Conservation (phyloP, 2,329 filamentous ascomycete genomes). For the Phialophora macrospora region DNA sequence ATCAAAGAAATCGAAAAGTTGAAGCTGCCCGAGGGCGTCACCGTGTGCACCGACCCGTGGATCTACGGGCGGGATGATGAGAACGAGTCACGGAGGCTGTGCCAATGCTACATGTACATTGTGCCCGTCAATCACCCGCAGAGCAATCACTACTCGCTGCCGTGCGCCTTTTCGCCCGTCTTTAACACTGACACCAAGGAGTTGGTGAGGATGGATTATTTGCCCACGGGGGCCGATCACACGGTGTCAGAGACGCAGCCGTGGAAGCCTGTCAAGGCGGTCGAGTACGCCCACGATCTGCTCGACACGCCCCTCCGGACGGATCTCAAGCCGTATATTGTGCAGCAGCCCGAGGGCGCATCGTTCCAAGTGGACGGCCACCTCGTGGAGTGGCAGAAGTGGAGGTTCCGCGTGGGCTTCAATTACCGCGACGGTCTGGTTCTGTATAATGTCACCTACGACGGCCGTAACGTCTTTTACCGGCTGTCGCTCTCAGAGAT, state of each 20-base stretch:
- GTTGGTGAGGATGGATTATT: not conserved
- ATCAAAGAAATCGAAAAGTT: slow-evolving; percentile 1
- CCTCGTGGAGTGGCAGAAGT: slow-evolving; percentile 51
- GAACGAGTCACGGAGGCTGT: not conserved
- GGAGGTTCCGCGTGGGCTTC: slow-evolving; percentile 51
- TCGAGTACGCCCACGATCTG: slow-evolving; percentile 2
- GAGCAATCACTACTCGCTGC: slow-evolving; percentile 4
- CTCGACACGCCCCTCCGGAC: not conserved
- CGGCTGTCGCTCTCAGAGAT: slow-evolving; percentile 51
- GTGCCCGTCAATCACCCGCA: not conserved
- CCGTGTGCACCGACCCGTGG: slow-evolving; percentile 5
- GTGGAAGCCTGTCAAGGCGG: not conserved
- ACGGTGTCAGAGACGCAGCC: not conserved
- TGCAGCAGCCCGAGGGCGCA: slow-evolving; percentile 46
- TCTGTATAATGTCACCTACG: slow-evolving; percentile 50
- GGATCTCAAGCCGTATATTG: slow-evolving; percentile 43
- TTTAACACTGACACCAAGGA: slow-evolving; percentile 9
- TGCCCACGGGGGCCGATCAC: not conserved
- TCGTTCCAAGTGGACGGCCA: slow-evolving; percentile 45
- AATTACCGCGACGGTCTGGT: slow-evolving; percentile 54
- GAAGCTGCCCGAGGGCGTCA: slow-evolving; percentile 1
- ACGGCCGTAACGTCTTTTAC: slow-evolving; percentile 49
- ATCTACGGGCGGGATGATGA: slow-evolving; percentile 4
- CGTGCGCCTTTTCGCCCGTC: slow-evolving; percentile 4
- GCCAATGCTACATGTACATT: slow-evolving; percentile 6